These are phyloP conservation scores for Mortierella alpina DNA, from an alignment of 192 early-diverging fungal species.

Conservation along the genomic window DNA sequence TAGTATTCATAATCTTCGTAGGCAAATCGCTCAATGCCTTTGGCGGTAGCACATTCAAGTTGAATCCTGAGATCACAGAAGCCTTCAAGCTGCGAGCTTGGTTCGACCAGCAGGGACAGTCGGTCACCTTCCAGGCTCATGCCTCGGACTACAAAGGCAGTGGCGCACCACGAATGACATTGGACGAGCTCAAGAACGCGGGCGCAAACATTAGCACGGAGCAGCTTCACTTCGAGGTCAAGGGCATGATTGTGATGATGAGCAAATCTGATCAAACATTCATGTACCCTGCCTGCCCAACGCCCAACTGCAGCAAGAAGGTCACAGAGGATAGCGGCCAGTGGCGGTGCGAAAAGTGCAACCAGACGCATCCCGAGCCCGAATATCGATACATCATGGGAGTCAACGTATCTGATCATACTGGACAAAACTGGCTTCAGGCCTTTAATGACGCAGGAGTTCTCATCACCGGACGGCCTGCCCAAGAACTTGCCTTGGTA, in stretches of 20 bases:
- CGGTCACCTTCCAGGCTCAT: constrained; percentile 28
- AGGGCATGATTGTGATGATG: constrained; percentile 81
- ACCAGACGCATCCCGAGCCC: constrained; percentile 73
- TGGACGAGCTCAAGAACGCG: constrained; percentile 28
- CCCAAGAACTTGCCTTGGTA: constrained; percentile 68
- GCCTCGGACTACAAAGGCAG: constrained; percentile 24
- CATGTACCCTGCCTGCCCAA: constrained; percentile 89
- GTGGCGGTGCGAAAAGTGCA: constrained; percentile 96
- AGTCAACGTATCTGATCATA: constrained; percentile 77
- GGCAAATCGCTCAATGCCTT: constrained; percentile 48
- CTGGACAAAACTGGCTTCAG: constrained; percentile 83
- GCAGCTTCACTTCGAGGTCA: constrained; percentile 79
- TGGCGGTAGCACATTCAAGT: constrained; percentile 29
- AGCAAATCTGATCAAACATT: constrained; percentile 67
- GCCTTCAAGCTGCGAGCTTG: constrained; percentile 38
- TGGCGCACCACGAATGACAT: constrained; percentile 33
- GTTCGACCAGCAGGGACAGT: constrained; percentile 35
- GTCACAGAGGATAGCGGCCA: constrained; percentile 69
- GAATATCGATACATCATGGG: constrained; percentile 87
- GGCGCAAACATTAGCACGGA: constrained; percentile 38
- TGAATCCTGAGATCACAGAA: constrained; percentile 36
- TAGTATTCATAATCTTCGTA: constrained; percentile 1
- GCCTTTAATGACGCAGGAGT: constrained; percentile 88
- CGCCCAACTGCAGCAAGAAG: constrained; percentile 88
- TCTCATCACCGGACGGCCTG: constrained; percentile 73